Evolutionary conservation across 805 yeast genomes (phyloP).

Genomic region (Schizosaccharomyces osmophilus): DNA sequence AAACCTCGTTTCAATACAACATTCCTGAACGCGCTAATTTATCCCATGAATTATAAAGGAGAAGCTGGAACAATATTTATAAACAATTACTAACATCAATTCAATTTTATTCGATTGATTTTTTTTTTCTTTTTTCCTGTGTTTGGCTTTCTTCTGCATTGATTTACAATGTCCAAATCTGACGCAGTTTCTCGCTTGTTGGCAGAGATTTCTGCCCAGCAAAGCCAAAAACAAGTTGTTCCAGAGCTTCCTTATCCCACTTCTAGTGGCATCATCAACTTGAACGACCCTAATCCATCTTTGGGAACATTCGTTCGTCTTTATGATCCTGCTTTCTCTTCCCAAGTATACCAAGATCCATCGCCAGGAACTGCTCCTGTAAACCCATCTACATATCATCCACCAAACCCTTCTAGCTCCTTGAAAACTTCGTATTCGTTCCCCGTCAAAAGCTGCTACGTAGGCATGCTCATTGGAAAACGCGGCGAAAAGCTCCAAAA

Average conservation of each 20-base stretch:
- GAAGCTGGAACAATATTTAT: too few relatives aligned
- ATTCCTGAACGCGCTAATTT: too few relatives aligned
- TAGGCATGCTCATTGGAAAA: conserved; percentile 10
- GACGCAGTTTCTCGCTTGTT: neutral
- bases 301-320: neutral
- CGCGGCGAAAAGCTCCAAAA: conserved; percentile 10
- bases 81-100: too few relatives aligned
- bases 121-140: too few relatives aligned
- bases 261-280: neutral
- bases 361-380: neutral
- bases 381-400: neutral
- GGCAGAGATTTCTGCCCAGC: neutral
- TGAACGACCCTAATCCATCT: neutral
- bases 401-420: neutral
- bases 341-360: neutral
- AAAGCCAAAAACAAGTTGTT: neutral
- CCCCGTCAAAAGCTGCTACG: conserved; percentile 7
- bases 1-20: too few relatives aligned
- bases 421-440: neutral
- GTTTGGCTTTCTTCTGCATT: neutral
- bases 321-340: neutral
- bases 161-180: neutral
- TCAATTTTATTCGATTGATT: too few relatives aligned
- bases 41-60: too few relatives aligned
- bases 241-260: neutral